Percentiles rank a stretch among this genome's conserved stretches.
Evolutionary conservation across 768 basidiomycete genomes (phyloP).

Genomic region (Collybiopsis confluens): DNA sequence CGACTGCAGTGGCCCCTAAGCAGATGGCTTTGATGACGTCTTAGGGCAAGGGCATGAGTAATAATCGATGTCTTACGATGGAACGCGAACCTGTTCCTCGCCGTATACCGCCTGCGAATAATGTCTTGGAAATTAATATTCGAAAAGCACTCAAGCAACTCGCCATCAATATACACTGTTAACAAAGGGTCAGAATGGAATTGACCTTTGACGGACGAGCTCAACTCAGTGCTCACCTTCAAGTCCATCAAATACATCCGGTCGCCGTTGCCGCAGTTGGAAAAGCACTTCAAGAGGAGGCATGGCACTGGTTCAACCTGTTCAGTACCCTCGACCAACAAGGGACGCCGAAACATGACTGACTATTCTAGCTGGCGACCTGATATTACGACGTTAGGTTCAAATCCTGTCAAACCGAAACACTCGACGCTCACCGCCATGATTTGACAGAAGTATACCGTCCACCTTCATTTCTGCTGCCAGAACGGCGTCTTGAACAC

Average conservation of each 20-base stretch:
- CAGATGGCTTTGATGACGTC: constrained; percentile 90
- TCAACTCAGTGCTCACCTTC: too few relatives aligned
- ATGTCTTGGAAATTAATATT: constrained; percentile 11
- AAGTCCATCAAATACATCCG: constrained; percentile 66
- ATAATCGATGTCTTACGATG: too few relatives aligned
- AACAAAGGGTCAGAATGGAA: not conserved
- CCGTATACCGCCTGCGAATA: constrained; percentile 46
- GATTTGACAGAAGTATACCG: constrained; percentile 87
- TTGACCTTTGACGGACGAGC: too few relatives aligned
- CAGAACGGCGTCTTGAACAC: constrained; percentile 80
- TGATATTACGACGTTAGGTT: constrained; percentile 23
- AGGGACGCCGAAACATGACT: too few relatives aligned
- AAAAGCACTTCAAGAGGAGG: constrained; percentile 79
- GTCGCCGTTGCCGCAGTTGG: constrained; percentile 64
- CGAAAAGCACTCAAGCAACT: constrained; percentile 9
- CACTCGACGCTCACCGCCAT: constrained; percentile 60
- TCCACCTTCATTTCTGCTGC: constrained; percentile 82
- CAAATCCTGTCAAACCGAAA: constrained; percentile 4
- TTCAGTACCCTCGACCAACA: not conserved
- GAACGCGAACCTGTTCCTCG: constrained; percentile 64
- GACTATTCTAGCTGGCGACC: constrained; percentile 83
- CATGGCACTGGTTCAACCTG: constrained; percentile 48
- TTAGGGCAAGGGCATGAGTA: too few relatives aligned
- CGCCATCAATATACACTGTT: constrained; percentile 82
- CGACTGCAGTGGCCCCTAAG: constrained; percentile 82